Evolutionary conservation across 495 filamentous ascomycete genomes (phyloP), one percentile per base, ranked within the genome.

Genomic region (Coniosporium apollinis): DNA sequence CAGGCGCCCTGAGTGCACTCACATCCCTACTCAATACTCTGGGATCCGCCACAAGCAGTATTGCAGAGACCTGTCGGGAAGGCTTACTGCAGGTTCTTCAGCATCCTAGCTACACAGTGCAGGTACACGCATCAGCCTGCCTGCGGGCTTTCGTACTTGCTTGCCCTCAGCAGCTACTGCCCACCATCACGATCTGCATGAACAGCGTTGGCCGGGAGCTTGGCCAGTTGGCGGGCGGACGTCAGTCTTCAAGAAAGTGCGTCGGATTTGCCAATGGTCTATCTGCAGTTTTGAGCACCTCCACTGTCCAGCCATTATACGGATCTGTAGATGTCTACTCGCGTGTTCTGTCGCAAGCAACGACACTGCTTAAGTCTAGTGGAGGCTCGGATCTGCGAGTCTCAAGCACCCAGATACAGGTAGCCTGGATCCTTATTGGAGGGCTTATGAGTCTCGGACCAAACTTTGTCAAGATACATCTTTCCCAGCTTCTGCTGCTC

Each of bases 391-490:
- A 99, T 44, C 66, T 99, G 36, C 76, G 91, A 29, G 76, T 87
- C 30, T 87, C 87, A 13, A 79, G 79, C 46, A 92, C 83, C 11
- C 89, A 99, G 50, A 84, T 99, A 22, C 89, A 99, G 46, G 85
- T 96, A 4, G 87, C 89, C 14, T 99, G 89, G 89, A 92, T 92
- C 28, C 57, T 99, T 34, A 91, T 99, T 37, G 89, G 89, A 22
- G 89, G 89, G 0, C 58, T 99, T 17, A 96, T 96, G 91, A 81
- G 86, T 5, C 65, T 96, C 2, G 89, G 89, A 0, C 91, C 91
- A 4, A 94, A 92, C 51, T 99, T 99, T 52, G 87, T 96, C 56
- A 99, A 99, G 57, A 96, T 94, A 26, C 89, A 96, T 60, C 66
- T 99, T 14, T 87, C 87, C 2, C 89, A 96, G 54, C 61, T 99